Percentiles rank a stretch among this genome's conserved stretches.
Conservation (phyloP, 805 yeast species). For the Metschnikowia drakensbergensis region DNA sequence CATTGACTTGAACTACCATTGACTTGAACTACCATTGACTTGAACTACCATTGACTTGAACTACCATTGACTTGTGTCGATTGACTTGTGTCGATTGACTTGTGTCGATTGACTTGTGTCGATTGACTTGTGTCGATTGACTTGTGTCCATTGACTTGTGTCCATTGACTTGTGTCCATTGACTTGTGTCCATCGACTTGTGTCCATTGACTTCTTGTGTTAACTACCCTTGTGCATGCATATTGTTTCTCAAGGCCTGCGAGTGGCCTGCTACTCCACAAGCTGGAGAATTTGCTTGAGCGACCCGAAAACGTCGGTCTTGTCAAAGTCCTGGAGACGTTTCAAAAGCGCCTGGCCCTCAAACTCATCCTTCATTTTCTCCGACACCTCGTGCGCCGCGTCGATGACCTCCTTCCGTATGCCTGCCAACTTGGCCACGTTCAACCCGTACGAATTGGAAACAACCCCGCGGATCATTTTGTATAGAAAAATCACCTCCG, state of each 20-base stretch:
- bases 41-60: neutral
- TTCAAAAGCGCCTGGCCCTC: constrained; percentile 17
- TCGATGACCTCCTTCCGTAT: constrained; percentile 46
- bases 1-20: neutral
- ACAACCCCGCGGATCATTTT: constrained; percentile 36
- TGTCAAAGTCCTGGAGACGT: constrained; percentile 2
- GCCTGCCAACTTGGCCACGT: constrained; percentile 77
- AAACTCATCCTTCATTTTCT: constrained; percentile 24
- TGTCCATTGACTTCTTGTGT: too few species aligned
- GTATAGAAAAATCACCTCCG: constrained; percentile 39
- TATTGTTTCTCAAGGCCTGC: too few species aligned
- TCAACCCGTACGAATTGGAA: constrained; percentile 72
- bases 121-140: neutral
- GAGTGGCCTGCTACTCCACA: neutral
- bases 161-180: neutral
- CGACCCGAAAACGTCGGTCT: constrained; percentile 2
- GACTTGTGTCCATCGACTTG: neutral
- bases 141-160: neutral
- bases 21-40: neutral
- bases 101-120: too few species aligned
- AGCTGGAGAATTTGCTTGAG: neutral
- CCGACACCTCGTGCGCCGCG: constrained; percentile 41
- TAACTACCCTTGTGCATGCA: too few species aligned
- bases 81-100: neutral
- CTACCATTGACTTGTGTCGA: neutral